Percentiles rank a stretch among this genome's conserved stretches.
Conservation (phyloP, 768 basidiomycete species). For the Rossbeevera mucosa region DNA sequence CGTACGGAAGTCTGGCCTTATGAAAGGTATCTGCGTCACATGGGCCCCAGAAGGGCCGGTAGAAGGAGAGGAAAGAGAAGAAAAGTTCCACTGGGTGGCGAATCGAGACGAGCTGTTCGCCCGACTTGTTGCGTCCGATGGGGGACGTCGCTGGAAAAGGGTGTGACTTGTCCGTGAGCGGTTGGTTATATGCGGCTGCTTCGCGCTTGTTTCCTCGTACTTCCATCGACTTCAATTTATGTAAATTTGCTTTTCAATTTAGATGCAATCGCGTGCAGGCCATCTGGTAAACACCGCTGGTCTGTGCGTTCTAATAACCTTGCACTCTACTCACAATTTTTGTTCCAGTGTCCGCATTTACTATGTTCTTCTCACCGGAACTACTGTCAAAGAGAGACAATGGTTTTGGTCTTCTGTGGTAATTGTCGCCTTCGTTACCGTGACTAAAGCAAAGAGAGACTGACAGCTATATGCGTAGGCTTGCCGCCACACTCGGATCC, state of each 20-base stretch:
- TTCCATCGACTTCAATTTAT: slow-evolving; percentile 1
- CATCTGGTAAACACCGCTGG: background rate
- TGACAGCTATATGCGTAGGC: slow-evolving; percentile 45
- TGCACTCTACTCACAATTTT: background rate
- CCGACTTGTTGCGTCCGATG: slow-evolving; percentile 50
- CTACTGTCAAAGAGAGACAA: slow-evolving; percentile 77
- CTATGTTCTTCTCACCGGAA: slow-evolving; percentile 87
- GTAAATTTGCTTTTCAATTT: background rate
- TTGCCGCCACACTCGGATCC: slow-evolving; percentile 86
- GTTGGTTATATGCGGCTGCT: slow-evolving; percentile 9
- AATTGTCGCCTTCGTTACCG: slow-evolving; percentile 5
- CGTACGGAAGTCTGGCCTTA: slow-evolving; percentile 52
- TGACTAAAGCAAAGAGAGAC: background rate
- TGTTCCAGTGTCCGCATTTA: background rate
- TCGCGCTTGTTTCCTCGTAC: slow-evolving; percentile 19
- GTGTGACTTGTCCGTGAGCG: slow-evolving; percentile 27
- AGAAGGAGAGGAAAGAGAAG: slow-evolving; percentile 39
- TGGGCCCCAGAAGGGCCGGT: slow-evolving; percentile 34
- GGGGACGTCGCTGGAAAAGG: slow-evolving; percentile 43
- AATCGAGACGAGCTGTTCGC: slow-evolving; percentile 65
- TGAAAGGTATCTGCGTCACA: slow-evolving; percentile 49
- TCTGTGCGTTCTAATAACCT: slow-evolving; percentile 4
- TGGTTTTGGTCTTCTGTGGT: slow-evolving; percentile 89
- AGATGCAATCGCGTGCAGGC: slow-evolving; percentile 8
- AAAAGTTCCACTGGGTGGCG: slow-evolving; percentile 57